These are phyloP conservation scores for Diplocarpon rosae DNA, from an alignment of 2,329 filamentous ascomycete genomes.

Conservation along the genomic window DNA sequence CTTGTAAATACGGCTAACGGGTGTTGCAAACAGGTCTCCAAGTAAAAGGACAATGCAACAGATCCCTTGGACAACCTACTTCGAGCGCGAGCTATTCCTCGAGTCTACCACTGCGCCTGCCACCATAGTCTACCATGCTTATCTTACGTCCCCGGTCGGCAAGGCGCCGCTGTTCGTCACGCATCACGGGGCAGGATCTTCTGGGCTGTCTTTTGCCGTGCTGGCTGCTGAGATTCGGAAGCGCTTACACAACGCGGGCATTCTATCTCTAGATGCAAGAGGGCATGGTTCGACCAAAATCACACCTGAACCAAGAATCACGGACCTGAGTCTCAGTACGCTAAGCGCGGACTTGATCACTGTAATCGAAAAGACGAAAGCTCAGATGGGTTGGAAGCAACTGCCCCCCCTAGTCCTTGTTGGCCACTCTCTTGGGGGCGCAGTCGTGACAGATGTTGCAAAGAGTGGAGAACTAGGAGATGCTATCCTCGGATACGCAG, in stretches of 20 bases:
- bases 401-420: slow-evolving; percentile 72
- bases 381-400: slow-evolving; percentile 58
- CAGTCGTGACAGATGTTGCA: slow-evolving; percentile 78
- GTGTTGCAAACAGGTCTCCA: slow-evolving; percentile 17
- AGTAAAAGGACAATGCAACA: slow-evolving; percentile 26
- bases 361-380: slow-evolving; percentile 56
- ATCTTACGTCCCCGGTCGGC: slow-evolving; percentile 67
- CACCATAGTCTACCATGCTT: slow-evolving; percentile 66
- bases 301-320: slow-evolving; percentile 27
- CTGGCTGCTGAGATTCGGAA: slow-evolving; percentile 69
- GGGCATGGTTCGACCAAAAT: slow-evolving; percentile 70
- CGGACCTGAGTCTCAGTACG: slow-evolving; percentile 62
- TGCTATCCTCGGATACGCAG: slow-evolving; percentile 71
- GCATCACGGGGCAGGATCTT: slow-evolving; percentile 91
- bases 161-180: slow-evolving; percentile 78
- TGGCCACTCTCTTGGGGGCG: slow-evolving; percentile 87
- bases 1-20: slow-evolving; percentile 5
- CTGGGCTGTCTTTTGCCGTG: slow-evolving; percentile 81
- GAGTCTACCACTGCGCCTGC: slow-evolving; percentile 33
- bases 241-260: slow-evolving; percentile 65
- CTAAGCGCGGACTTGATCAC: slow-evolving; percentile 62
- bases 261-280: slow-evolving; percentile 76
- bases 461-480: slow-evolving; percentile 52
- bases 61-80: slow-evolving; percentile 74
- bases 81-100: slow-evolving; percentile 76